phyloP scores from a whole-genome alignment of 208 protist species.

The Novymonas esmeraldas region DNA sequence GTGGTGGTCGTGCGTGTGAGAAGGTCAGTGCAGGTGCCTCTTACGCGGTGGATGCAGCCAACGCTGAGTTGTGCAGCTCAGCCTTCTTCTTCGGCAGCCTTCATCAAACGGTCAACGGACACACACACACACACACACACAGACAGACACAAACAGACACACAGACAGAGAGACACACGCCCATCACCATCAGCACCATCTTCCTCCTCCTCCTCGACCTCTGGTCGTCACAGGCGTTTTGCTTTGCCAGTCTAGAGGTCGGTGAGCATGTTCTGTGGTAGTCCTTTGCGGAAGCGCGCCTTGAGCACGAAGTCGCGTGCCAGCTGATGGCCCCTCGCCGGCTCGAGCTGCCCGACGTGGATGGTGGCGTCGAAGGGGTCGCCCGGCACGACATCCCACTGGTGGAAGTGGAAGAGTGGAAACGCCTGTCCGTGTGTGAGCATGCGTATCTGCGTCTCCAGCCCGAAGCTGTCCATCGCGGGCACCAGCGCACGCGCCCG shows the following conservation, averaged over 20 bases:
- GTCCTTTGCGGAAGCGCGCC: constrained; percentile 96
- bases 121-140: neutral
- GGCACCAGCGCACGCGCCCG: constrained; percentile 95
- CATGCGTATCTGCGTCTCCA: constrained; percentile 98
- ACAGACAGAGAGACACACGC: neutral
- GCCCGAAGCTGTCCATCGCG: constrained; percentile 99
- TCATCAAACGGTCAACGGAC: neutral
- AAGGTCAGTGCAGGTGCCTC: too few species aligned
- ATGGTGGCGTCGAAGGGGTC: constrained; percentile 98
- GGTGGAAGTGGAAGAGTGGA: constrained; percentile 94
- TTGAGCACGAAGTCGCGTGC: constrained; percentile 99
- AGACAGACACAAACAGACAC: neutral
- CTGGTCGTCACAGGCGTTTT: neutral
- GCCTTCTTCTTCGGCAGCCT: neutral
- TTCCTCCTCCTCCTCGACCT: too few species aligned
- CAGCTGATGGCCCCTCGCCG: constrained; percentile 90
- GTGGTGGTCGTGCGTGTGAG: too few species aligned
- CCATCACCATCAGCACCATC: too few species aligned
- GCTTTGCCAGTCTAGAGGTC: constrained; percentile 41
- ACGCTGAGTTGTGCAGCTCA: too few species aligned
- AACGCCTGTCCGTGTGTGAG: constrained; percentile 97
- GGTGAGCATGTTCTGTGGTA: constrained; percentile 70
- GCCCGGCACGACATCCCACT: constrained; percentile 98
- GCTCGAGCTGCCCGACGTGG: constrained; percentile 95
- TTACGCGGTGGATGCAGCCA: too few species aligned